Evolutionary conservation across 768 basidiomycete species (phyloP), one percentile per base, ranked within the genome.

Genomic region (Brasilioporus rufonigricans): DNA sequence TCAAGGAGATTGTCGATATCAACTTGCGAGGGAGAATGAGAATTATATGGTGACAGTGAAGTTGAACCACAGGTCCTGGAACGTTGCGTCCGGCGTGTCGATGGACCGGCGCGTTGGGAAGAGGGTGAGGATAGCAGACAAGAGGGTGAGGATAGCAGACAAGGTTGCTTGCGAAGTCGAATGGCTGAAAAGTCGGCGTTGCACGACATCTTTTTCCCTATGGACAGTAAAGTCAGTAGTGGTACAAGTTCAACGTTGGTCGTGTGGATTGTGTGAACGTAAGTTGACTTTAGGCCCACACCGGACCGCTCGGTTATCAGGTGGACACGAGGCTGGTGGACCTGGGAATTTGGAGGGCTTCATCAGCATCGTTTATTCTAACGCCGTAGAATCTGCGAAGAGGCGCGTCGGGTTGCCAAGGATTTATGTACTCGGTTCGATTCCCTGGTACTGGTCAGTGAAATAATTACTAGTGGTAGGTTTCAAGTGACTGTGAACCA

Each of bases 201-300:
- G 57, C 23, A 52, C 50, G 60, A 56, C 65, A 69, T 66, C 3
- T 44, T n/a, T 44, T 49, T 54, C 33, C 29, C 54, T 56, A 24
- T 38, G 53, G 44, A 44, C n/a, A 48, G 41, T 26, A 44, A 14
- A n/a, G 56, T 29, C 41, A 27, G 46, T 64, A 36, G 54, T 60
- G 35, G 67, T 69, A 67, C 67, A 68, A 41, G 66, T 60, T 60
- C 48, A 55, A 50, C 43, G 39, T 56, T 35, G 50, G 52, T 57
- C 31, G 33, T n/a, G 19, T 32, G 32, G 44, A 19, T 16, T 31
- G 43, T 57, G 66, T 48, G 58, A 67, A 62, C 56, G 56, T 59
- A 69, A 69, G 67, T 69, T 68, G 67, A 61, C 32, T 60, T 62
- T 36, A 24, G 50, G 24, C 44, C 44, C 53, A 23, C 40, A 3